These are phyloP conservation scores for Botrytis hyacinthi DNA, from an alignment of 2,329 filamentous ascomycete species.

Conservation along the genomic window DNA sequence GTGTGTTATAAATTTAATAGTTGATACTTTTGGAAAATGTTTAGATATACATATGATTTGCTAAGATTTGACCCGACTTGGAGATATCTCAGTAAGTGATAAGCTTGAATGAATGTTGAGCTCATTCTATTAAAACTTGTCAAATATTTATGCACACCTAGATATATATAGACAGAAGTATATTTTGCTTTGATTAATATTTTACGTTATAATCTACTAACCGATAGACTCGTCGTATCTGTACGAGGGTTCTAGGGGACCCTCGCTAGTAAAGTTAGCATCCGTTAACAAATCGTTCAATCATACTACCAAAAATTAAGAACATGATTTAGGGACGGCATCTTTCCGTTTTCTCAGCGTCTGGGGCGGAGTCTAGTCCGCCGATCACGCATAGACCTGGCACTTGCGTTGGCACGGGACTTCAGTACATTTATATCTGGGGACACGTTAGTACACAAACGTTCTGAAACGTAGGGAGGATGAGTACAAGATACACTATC, in stretches of 20 bases:
- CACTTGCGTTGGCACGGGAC: not conserved
- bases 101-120: not conserved
- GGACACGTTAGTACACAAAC: not conserved
- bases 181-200: not conserved
- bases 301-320: not conserved
- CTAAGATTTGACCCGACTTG: not conserved
- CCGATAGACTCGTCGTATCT: not conserved
- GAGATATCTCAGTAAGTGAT: not conserved
- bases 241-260: not conserved
- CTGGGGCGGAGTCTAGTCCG: not conserved
- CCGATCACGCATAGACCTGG: not conserved
- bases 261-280: not conserved
- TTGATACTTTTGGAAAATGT: not conserved
- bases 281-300: not conserved
- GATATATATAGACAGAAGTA: not conserved
- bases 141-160: not conserved
- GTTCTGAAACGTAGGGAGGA: not conserved
- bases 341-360: not conserved
- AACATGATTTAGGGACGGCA: not conserved
- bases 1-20: too few species aligned
- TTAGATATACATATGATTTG: too few species aligned
- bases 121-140: not conserved
- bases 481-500: not conserved
- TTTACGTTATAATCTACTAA: not conserved
- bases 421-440: not conserved